Conservation (phyloP, 1,284 basidiomycete genomes). For the Phellopilus nigrolimitatus region DNA sequence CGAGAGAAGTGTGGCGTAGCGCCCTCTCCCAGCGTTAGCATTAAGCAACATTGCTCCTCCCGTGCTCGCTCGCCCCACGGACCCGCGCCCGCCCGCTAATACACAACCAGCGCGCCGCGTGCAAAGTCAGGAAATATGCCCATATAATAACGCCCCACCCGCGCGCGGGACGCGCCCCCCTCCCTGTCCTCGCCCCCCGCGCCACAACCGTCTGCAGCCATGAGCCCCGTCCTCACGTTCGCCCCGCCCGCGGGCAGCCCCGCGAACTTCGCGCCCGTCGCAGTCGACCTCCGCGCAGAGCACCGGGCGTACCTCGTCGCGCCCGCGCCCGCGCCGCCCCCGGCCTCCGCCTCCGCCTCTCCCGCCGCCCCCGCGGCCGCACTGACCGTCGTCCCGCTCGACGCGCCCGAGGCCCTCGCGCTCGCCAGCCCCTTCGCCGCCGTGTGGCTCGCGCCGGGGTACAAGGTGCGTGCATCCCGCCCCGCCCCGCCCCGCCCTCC, state of each 20-base stretch:
- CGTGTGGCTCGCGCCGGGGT: slow-evolving; percentile 8
- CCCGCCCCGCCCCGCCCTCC: not conserved
- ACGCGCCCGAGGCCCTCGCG: not conserved
- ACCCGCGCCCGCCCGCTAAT: no score
- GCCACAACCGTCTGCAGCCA: not conserved
- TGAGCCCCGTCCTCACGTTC: slow-evolving; percentile 1
- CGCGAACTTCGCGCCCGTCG: not conserved
- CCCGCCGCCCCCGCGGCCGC: not conserved
- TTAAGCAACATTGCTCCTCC: no score
- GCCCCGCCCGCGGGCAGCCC: not conserved
- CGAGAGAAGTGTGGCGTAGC: no score
- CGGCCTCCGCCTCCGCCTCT: not conserved
- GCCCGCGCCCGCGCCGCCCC: not conserved
- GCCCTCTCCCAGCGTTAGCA: no score
- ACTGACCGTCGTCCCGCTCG: not conserved
- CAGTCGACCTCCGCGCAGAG: not conserved
- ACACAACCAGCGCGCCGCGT: no score
- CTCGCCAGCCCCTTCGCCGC: not conserved
- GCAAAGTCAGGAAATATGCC: no score
- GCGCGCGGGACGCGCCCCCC: no score
- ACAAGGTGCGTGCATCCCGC: slow-evolving; percentile 5
- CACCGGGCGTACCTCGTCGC: slow-evolving; percentile 1
- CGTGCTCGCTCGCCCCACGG: no score
- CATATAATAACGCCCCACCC: no score
- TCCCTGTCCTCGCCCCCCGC: no score